Conservation (phyloP, 106 monocot species). For the Acorus calamus region DNA sequence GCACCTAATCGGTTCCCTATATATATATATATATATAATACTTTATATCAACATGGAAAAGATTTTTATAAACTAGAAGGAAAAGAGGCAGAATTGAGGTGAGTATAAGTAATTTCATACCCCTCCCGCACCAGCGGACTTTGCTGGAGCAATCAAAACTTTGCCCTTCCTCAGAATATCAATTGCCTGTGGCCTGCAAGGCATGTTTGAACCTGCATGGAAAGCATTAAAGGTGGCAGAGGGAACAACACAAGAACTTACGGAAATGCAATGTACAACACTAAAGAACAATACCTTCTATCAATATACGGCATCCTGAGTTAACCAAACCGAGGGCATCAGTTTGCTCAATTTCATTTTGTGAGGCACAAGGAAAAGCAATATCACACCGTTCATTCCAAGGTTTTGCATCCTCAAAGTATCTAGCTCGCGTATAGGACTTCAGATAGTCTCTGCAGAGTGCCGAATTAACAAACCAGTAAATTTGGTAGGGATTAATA, state of each 20-base stretch:
- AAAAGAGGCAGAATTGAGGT: not conserved
- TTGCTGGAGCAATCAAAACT: slow-evolving; percentile 86
- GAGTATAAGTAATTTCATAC: slow-evolving; percentile 25
- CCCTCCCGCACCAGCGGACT: slow-evolving; percentile 93
- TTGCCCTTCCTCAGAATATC: slow-evolving; percentile 85
- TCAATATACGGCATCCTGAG: slow-evolving; percentile 76
- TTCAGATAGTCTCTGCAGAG: slow-evolving; percentile 77
- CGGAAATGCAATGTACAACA: not conserved
- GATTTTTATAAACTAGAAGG: not conserved
- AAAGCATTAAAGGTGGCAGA: too few relatives aligned
- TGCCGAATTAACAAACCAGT: not conserved
- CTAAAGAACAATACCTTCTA: slow-evolving; percentile 52
- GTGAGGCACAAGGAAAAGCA: slow-evolving; percentile 92
- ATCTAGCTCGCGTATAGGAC: slow-evolving; percentile 83
- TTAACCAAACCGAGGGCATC: slow-evolving; percentile 77
- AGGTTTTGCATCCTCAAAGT: slow-evolving; percentile 82
- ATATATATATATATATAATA: too few relatives aligned
- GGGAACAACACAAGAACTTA: not conserved
- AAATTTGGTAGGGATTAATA: not conserved
- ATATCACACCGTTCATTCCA: slow-evolving; percentile 90
- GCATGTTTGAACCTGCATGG: slow-evolving; percentile 82
- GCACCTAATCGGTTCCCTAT: too few relatives aligned
- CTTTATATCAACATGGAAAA: not conserved
- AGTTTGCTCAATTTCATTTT: slow-evolving; percentile 92
- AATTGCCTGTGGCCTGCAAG: slow-evolving; percentile 87